Evolutionary conservation across 208 protist species (phyloP), one percentile per base, ranked within the genome.

Genomic region (Dictyostelium gargantuum): DNA sequence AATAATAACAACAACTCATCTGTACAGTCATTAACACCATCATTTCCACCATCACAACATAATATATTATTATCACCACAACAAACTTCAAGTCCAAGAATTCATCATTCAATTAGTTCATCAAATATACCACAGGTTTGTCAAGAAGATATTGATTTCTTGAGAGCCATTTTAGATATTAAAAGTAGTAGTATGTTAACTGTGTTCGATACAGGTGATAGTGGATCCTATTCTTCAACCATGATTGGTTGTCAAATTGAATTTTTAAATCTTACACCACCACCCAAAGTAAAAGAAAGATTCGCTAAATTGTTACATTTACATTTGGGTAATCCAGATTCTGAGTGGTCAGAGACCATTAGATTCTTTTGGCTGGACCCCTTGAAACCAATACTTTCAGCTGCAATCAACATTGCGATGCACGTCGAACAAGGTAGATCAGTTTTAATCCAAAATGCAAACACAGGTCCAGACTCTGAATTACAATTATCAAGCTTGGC

Each of bases 401-500:
- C 66, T 15, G 29, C 68, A 17, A 89, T 89, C 6, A 44, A 40
- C 15, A 89, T 89, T 52, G 82, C 82, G 3, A 79, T 48, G 10
- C n/a, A 46, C 26, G 32, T 89, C 6, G 82, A 89, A 6, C 66
- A 89, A 40, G 82, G 82, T 29, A 46, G 56, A 40, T 86, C 81
- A 6, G 68, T 89, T 2, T 52, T 89, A 1, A 79, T 89, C 29
- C 82, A 89, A 48, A 35, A 38, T 56, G 50, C 29, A 32, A 61
- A 6, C 29, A 32, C 9, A 21, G 66, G 66, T 38, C n/a, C 61
- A 38, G 82, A 89, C 21, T 13, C 58, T 6, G 82, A 89, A 11
- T 93, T 98, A 61, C 98, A 99, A 94, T 96, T 97, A 84, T 95
- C 91, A 10, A 92, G 95, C 17, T 91, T 98, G 10, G 95, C 98